Evolutionary conservation across 1,139 yeast species (phyloP).

Genomic region (Pichia sp.): DNA sequence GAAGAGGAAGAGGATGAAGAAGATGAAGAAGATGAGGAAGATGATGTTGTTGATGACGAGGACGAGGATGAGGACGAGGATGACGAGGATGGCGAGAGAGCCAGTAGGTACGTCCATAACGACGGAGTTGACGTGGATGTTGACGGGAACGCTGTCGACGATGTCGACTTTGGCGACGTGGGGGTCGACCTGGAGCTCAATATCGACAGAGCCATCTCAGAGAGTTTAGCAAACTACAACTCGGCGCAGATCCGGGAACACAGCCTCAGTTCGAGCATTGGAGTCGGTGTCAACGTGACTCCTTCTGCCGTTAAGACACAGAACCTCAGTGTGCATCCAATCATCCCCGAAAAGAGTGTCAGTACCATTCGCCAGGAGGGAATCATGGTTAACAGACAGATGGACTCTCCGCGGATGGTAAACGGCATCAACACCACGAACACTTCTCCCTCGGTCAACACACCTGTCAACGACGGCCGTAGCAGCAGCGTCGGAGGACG

Average conservation of each 20-base stretch:
- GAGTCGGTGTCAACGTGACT: neutral
- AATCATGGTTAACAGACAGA: neutral
- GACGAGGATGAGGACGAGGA: slow-evolving; percentile 19
- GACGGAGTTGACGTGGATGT: slow-evolving; percentile 10
- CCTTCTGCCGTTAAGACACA: neutral
- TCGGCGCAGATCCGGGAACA: neutral
- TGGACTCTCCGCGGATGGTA: neutral
- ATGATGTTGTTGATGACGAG: neutral
- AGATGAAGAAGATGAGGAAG: slow-evolving; percentile 2
- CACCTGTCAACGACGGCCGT: neutral
- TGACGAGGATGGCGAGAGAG: slow-evolving; percentile 13
- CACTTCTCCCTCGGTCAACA: neutral
- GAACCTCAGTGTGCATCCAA: too few species aligned
- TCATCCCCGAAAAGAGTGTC: too few species aligned
- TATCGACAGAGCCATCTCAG: slow-evolving; percentile 12
- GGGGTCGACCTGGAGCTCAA: slow-evolving; percentile 29
- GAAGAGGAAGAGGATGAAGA: slow-evolving; percentile 12
- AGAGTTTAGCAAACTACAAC: slow-evolving; percentile 10
- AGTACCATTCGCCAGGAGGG: neutral
- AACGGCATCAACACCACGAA: neutral
- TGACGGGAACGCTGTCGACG: slow-evolving; percentile 13
- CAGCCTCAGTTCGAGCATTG: neutral
- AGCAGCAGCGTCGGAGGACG: neutral
- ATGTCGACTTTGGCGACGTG: slow-evolving; percentile 19
- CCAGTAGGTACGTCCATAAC: slow-evolving; percentile 6